These are phyloP conservation scores for Ustilago bromivora DNA, from an alignment of 1,284 basidiomycete genomes.

Conservation along the genomic window DNA sequence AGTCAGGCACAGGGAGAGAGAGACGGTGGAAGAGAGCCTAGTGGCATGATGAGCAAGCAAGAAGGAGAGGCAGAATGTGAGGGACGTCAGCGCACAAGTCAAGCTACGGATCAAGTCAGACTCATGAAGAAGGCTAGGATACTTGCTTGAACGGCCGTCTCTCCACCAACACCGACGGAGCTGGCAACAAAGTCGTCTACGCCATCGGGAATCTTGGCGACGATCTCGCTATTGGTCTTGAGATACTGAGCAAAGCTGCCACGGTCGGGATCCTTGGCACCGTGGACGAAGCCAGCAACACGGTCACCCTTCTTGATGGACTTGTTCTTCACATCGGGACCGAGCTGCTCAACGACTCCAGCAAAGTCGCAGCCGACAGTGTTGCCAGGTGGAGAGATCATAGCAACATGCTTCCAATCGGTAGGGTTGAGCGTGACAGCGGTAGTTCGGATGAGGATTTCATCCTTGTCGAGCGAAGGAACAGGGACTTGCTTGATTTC, in stretches of 20 bases:
- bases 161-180: conserved; percentile 60
- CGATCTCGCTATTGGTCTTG: conserved; percentile 58
- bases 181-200: conserved; percentile 45
- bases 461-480: conserved; percentile 48
- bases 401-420: conserved; percentile 70
- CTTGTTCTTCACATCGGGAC: conserved; percentile 53
- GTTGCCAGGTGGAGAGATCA: conserved; percentile 67
- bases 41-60: background rate
- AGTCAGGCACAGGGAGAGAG: conserved; percentile 34
- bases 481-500: conserved; percentile 53
- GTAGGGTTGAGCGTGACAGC: conserved; percentile 66
- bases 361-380: conserved; percentile 75
- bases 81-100: background rate
- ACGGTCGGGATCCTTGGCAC: conserved; percentile 67
- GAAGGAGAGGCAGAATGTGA: background rate
- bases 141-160: conserved; percentile 58
- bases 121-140: background rate
- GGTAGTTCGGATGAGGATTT: conserved; percentile 55
- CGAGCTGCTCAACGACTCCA: conserved; percentile 75
- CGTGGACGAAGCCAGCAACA: conserved; percentile 73
- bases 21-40: conserved; percentile 55
- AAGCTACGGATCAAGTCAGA: too few species aligned
- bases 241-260: conserved; percentile 70
- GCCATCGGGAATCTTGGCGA: conserved; percentile 57
- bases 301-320: conserved; percentile 74